Conservation (phyloP, 306 rosid genomes). For the Gastrolobium bilobum region DNA sequence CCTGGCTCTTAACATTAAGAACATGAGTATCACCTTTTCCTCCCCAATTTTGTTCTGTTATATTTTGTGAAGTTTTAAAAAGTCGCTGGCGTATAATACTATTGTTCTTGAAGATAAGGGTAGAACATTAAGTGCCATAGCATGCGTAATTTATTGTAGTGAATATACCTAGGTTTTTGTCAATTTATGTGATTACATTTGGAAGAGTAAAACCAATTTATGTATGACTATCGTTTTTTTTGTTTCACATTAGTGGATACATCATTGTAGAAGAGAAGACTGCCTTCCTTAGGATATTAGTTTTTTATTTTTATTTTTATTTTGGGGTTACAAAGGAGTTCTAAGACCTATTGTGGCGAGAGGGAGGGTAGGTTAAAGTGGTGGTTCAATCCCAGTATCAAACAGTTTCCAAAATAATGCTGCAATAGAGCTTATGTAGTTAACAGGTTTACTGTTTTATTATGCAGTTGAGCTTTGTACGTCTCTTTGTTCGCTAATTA, state of each 20-base stretch:
- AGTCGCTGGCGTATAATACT: not conserved
- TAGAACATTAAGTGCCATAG: not conserved
- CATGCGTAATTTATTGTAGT: not conserved
- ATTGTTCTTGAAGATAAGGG: not conserved
- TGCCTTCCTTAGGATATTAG: not conserved
- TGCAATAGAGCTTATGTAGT: not conserved
- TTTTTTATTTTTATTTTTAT: too few relatives aligned
- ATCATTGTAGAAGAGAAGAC: not conserved
- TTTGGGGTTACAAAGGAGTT: too few relatives aligned
- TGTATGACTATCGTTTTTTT: not conserved
- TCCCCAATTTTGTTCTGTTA: too few relatives aligned
- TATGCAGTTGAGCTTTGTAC: slow-evolving; percentile 14
- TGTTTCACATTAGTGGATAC: too few relatives aligned
- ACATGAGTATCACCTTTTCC: too few relatives aligned
- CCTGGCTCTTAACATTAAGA: not conserved
- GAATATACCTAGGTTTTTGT: not conserved
- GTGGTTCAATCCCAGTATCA: not conserved
- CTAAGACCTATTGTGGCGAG: not conserved
- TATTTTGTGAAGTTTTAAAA: not conserved
- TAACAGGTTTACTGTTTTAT: slow-evolving; percentile 24
- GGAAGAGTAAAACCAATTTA: not conserved
- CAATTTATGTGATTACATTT: not conserved
- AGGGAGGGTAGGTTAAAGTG: not conserved
- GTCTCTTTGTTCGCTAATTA: not conserved
- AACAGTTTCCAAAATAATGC: too few relatives aligned